A percentile compares a stretch with the other conserved stretches of the same genome.
Conservation (phyloP, 2,329 filamentous ascomycete species). For the Colletotrichum gigasporum region DNA sequence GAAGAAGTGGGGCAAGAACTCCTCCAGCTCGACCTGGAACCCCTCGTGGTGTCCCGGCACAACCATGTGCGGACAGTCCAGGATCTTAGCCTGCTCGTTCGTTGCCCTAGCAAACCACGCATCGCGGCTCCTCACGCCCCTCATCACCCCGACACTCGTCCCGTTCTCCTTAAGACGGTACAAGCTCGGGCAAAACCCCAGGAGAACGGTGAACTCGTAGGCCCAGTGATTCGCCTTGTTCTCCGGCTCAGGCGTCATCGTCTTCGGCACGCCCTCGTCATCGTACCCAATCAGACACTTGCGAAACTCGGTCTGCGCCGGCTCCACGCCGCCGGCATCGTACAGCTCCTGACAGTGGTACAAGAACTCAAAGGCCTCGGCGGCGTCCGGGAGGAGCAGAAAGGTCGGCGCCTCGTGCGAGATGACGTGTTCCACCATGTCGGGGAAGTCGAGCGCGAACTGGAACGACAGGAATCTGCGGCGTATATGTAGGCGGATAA, state of each 20-base stretch:
- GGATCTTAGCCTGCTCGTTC: slow-evolving; percentile 39
- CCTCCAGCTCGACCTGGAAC: slow-evolving; percentile 41
- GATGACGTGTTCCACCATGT: slow-evolving; percentile 40
- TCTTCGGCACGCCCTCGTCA: slow-evolving; percentile 36
- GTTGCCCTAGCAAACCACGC: slow-evolving; percentile 40
- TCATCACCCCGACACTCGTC: slow-evolving; percentile 41
- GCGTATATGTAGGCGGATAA: no score
- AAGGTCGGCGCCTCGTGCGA: slow-evolving; percentile 41
- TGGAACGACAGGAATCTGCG: no score
- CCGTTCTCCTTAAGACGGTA: slow-evolving; percentile 36
- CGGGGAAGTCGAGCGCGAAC: slow-evolving; percentile 42
- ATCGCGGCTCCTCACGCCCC: slow-evolving; percentile 36
- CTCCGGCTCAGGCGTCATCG: slow-evolving; percentile 31
- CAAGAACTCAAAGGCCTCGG: slow-evolving; percentile 36
- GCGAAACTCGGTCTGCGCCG: slow-evolving; percentile 33
- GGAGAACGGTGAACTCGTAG: slow-evolving; percentile 37
- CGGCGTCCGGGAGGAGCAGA: slow-evolving; percentile 38
- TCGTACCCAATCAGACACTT: slow-evolving; percentile 37
- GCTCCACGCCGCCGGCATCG: slow-evolving; percentile 34
- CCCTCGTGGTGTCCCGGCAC: slow-evolving; percentile 43
- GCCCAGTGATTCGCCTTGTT: slow-evolving; percentile 41
- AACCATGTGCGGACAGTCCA: slow-evolving; percentile 37
- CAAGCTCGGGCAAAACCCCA: slow-evolving; percentile 38
- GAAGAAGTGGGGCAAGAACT: slow-evolving; percentile 38
- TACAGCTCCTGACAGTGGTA: slow-evolving; percentile 35